phyloP scores from a whole-genome alignment of 2,329 filamentous ascomycete genomes.

The Hyphodiscus sp. region DNA sequence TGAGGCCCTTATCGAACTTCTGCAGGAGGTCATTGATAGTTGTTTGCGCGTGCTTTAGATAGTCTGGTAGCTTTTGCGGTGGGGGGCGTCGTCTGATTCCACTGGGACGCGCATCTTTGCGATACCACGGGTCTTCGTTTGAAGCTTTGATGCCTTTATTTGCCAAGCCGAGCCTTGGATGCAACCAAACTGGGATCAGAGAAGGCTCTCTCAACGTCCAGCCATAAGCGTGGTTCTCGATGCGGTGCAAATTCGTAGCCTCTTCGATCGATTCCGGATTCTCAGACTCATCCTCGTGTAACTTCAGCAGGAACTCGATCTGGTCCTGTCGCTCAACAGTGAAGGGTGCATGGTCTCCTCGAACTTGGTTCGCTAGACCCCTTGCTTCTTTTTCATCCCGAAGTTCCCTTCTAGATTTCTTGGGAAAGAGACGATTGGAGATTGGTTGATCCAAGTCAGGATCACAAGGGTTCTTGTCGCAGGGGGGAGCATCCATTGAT shows the following conservation, averaged over 20 bases:
- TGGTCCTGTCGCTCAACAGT: conserved; percentile 17
- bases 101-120: neutral
- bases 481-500: neutral
- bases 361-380: conserved; percentile 13
- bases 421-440: conserved; percentile 17
- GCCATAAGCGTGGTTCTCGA: conserved; percentile 21
- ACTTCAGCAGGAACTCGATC: conserved; percentile 12
- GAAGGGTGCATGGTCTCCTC: conserved; percentile 22
- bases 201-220: conserved; percentile 19
- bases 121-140: conserved; percentile 12
- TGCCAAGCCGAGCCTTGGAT: conserved; percentile 19
- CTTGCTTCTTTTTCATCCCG: conserved; percentile 7
- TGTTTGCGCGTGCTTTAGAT: conserved; percentile 1
- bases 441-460: neutral
- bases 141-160: conserved; percentile 7
- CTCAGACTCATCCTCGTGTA: conserved; percentile 11
- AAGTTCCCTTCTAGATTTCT: conserved; percentile 3
- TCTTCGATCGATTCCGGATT: conserved; percentile 10
- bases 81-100: neutral
- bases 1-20: no score
- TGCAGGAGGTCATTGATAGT: conserved; percentile 4
- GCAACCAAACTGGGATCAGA: conserved; percentile 24
- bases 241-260: conserved; percentile 14
- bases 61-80: neutral
- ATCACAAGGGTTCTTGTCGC: neutral